Evolutionary conservation across 495 filamentous ascomycete genomes (phyloP), one percentile per base, ranked within the genome.

Genomic region (Letharia columbiana): DNA sequence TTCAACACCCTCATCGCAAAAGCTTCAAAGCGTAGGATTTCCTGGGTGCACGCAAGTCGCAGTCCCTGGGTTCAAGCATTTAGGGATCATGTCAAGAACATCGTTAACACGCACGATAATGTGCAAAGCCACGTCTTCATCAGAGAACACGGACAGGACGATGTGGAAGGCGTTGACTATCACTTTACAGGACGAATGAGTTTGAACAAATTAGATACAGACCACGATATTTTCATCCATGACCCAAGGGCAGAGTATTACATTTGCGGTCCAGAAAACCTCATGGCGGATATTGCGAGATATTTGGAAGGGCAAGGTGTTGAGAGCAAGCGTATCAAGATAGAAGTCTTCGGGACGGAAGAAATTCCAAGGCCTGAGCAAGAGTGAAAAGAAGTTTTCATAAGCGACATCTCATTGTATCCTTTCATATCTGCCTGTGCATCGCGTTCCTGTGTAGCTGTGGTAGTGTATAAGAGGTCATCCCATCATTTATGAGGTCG

Each of bases 181-280:
- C 71, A 87, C 64, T 74, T 81, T 67, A 73, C 71, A 10, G 84
- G 83, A 9, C 79, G 84, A 17, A 75, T 88, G 56, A 79, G 86
- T 66, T 72, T 90, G 44, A 68, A 73, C 63, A 78, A 81, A 72
- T 66, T 90, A 42, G 77, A 82, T 62, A 63, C 69, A 1, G 73
- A 80, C 18, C 73, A 79, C 39, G 77, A 82, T 35, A 73, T 90
- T 42, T 84, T 82, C 72, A 71, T 87, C 12, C 75, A 78, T 57
- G 77, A 87, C 69, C 37, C 75, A 9, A 73, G 70, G 41, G 80
- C 89, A 1, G 75, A 85, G 68, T 91, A 90, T 73, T 91, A 82
- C 72, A 75, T 89, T 66, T 92, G 89, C 64, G 89, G 88, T 1
- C 88, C 88, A 0, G 79, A 78, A 49, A 62, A 68, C 9, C 91